Conservation (phyloP, 345 rosid genomes). For the Erysimum cheiranthoides region DNA sequence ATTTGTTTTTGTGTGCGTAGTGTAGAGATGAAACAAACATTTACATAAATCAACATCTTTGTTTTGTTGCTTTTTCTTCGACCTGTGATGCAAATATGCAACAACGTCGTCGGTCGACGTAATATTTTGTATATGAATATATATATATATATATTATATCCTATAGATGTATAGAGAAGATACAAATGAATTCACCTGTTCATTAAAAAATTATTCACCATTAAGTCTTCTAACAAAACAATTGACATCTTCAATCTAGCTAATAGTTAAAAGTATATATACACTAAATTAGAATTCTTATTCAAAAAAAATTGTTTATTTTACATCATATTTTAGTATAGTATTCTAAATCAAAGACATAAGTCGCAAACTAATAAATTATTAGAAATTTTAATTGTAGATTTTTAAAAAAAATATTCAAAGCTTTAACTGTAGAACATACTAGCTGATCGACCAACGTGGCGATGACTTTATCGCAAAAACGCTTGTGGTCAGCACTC, state of each 20-base stretch:
- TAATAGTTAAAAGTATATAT: neutral
- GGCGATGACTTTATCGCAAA: too few relatives aligned
- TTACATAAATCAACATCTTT: slow-evolving; percentile 3
- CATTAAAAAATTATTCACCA: neutral
- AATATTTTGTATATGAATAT: neutral
- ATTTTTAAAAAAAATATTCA: too few relatives aligned
- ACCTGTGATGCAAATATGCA: neutral
- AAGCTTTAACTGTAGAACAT: too few relatives aligned
- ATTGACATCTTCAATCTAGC: slow-evolving; percentile 1
- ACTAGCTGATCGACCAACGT: too few relatives aligned
- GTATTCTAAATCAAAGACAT: too few relatives aligned
- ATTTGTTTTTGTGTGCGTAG: slow-evolving; percentile 8
- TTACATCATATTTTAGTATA: too few relatives aligned
- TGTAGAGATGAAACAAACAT: slow-evolving; percentile 8
- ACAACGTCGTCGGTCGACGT: neutral
- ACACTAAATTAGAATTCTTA: neutral
- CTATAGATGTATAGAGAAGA: neutral
- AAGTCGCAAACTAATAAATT: too few relatives aligned
- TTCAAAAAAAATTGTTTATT: too few relatives aligned
- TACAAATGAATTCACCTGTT: neutral
- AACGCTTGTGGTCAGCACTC: too few relatives aligned
- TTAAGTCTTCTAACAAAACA: neutral
- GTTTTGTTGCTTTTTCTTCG: neutral
- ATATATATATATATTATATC: too few relatives aligned
- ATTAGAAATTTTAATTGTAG: too few relatives aligned